Percentiles rank a stretch among this genome's conserved stretches.
Conservation (phyloP, 2,329 filamentous ascomycete species). For the Colletotrichum sp. region DNA sequence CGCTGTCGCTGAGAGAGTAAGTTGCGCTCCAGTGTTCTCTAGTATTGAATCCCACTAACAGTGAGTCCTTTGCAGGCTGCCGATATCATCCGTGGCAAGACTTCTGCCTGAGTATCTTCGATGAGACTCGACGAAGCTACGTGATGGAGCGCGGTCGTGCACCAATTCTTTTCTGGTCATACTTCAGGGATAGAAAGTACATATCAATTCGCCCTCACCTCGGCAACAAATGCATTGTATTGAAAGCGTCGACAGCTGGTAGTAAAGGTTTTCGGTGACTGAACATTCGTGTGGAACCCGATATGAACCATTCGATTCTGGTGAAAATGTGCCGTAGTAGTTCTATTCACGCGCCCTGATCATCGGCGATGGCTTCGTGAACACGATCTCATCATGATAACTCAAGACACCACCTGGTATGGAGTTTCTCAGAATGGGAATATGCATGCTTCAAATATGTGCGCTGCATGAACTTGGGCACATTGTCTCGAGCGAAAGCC, state of each 20-base stretch:
- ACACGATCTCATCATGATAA: background rate
- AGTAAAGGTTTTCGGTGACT: background rate
- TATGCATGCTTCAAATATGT: background rate
- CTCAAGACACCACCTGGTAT: background rate
- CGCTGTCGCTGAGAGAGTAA: constrained; percentile 37
- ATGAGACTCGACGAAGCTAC: background rate
- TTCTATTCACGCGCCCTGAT: background rate
- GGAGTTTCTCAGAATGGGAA: background rate
- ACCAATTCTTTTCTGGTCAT: background rate
- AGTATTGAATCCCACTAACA: background rate
- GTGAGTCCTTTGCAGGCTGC: background rate
- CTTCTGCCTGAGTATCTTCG: background rate
- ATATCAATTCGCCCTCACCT: background rate
- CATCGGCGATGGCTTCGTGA: background rate
- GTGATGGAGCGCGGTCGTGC: background rate
- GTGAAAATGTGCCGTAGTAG: background rate
- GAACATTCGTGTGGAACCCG: background rate
- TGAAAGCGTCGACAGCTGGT: background rate
- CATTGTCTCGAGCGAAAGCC: background rate
- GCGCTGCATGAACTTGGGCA: background rate
- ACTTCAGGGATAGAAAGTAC: background rate
- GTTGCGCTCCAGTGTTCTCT: background rate
- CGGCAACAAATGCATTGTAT: background rate
- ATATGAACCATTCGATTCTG: background rate
- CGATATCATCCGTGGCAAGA: constrained; percentile 6